phyloP scores from a whole-genome alignment of 257 asterid species.

The Capsicum chinense region DNA sequence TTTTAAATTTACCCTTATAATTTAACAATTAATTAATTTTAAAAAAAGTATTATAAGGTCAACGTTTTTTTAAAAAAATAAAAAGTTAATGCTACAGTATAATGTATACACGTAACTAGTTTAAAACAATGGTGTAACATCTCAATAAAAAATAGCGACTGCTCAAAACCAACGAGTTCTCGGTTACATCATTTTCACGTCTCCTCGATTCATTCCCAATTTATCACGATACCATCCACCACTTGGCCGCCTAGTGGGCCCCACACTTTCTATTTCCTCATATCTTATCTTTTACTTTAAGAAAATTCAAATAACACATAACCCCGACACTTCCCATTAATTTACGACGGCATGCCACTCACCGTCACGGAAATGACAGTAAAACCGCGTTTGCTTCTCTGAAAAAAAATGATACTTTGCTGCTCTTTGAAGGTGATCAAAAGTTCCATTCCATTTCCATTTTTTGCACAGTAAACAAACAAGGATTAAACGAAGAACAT shows the following conservation, averaged over 20 bases:
- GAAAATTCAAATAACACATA: neutral
- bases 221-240: neutral
- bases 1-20: no score
- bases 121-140: no score
- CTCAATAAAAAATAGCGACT: neutral
- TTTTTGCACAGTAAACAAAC: slow-evolving; percentile 7
- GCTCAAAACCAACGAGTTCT: neutral
- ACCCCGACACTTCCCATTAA: slow-evolving; percentile 15
- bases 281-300: neutral
- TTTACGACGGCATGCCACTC: slow-evolving; percentile 26
- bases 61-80: no score
- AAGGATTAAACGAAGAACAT: slow-evolving; percentile 19
- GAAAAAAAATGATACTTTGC: neutral
- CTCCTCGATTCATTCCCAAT: slow-evolving; percentile 2
- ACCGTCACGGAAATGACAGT: neutral
- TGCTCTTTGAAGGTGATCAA: slow-evolving; percentile 1
- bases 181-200: slow-evolving; percentile 19
- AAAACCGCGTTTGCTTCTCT: neutral
- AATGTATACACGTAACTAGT: no score
- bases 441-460: neutral
- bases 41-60: no score
- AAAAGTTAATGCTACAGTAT: no score
- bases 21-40: no score
- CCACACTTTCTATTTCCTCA: neutral
- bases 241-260: neutral